Percentiles rank a stretch among this genome's conserved stretches.
Conservation (phyloP, 2,329 filamentous ascomycete genomes). For the Eutypella sp. region DNA sequence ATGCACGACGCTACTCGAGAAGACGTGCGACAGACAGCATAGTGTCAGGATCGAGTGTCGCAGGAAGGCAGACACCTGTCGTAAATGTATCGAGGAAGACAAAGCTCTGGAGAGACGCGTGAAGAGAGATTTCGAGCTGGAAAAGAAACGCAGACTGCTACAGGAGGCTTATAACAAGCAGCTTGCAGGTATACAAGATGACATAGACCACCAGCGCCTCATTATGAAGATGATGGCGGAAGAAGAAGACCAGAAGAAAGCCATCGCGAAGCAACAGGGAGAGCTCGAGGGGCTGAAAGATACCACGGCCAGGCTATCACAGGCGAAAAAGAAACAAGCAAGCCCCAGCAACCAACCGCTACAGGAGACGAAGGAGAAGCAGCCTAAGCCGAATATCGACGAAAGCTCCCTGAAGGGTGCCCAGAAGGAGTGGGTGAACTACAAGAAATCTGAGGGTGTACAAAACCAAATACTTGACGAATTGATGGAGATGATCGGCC, state of each 20-base stretch:
- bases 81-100: constrained; percentile 47
- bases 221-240: constrained; percentile 38
- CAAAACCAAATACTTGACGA: constrained; percentile 52
- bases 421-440: constrained; percentile 53
- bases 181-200: constrained; percentile 47
- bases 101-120: constrained; percentile 36
- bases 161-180: constrained; percentile 40
- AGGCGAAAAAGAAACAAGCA: constrained; percentile 9
- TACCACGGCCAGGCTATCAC: constrained; percentile 16
- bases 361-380: constrained; percentile 2
- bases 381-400: neutral
- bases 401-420: constrained; percentile 24
- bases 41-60: constrained; percentile 42
- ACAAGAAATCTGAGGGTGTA: constrained; percentile 50
- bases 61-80: constrained; percentile 35
- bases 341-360: constrained; percentile 1
- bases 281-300: constrained; percentile 41
- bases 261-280: constrained; percentile 39
- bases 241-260: constrained; percentile 36
- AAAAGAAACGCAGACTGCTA: constrained; percentile 38
- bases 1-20: constrained; percentile 29
- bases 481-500: constrained; percentile 66
- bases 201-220: constrained; percentile 44
- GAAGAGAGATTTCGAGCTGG: constrained; percentile 45
- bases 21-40: constrained; percentile 46